Percentiles rank a stretch among this genome's conserved stretches.
Evolutionary conservation across 768 basidiomycete species (phyloP).

Genomic region (Amanita rimosa): DNA sequence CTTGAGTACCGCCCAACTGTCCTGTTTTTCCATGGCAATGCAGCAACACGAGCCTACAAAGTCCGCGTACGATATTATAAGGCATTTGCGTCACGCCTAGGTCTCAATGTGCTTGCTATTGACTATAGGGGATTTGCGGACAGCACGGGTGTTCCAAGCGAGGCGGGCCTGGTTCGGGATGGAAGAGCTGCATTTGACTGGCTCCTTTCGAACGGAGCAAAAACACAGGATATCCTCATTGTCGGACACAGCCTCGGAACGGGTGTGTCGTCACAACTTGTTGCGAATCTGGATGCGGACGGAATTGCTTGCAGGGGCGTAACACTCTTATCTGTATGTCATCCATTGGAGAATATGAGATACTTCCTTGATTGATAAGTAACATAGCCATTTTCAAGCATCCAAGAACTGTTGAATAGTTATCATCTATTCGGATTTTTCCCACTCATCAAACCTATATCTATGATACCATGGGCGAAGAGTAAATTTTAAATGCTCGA

Average conservation of each 20-base stretch:
- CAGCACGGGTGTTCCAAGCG: slow-evolving; percentile 68
- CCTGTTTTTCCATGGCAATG: slow-evolving; percentile 92
- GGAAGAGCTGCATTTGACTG: slow-evolving; percentile 77
- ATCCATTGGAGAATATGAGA: slow-evolving; percentile 14
- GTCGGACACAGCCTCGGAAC: slow-evolving; percentile 89
- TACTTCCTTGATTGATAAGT: slow-evolving; percentile 24
- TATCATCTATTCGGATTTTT: slow-evolving; percentile 57
- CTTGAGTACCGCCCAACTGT: slow-evolving; percentile 56
- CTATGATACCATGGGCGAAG: slow-evolving; percentile 47
- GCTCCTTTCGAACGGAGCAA: slow-evolving; percentile 48
- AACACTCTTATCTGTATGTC: slow-evolving; percentile 35
- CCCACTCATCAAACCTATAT: slow-evolving; percentile 65
- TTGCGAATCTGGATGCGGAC: slow-evolving; percentile 34
- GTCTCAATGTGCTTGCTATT: slow-evolving; percentile 69
- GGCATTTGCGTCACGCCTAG: slow-evolving; percentile 51
- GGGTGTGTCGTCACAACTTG: slow-evolving; percentile 51
- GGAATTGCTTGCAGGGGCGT: slow-evolving; percentile 30
- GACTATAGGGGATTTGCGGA: slow-evolving; percentile 94
- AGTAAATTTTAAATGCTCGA: slow-evolving; percentile 32
- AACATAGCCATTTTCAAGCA: slow-evolving; percentile 45
- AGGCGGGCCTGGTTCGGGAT: slow-evolving; percentile 61
- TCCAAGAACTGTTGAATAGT: slow-evolving; percentile 53
- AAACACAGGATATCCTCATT: slow-evolving; percentile 50
- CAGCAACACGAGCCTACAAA: slow-evolving; percentile 60
- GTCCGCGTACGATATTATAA: slow-evolving; percentile 62